Percentiles rank a stretch among this genome's conserved stretches.
Evolutionary conservation across 495 filamentous ascomycete species (phyloP).

Genomic region (Lentithecium fluviatile): DNA sequence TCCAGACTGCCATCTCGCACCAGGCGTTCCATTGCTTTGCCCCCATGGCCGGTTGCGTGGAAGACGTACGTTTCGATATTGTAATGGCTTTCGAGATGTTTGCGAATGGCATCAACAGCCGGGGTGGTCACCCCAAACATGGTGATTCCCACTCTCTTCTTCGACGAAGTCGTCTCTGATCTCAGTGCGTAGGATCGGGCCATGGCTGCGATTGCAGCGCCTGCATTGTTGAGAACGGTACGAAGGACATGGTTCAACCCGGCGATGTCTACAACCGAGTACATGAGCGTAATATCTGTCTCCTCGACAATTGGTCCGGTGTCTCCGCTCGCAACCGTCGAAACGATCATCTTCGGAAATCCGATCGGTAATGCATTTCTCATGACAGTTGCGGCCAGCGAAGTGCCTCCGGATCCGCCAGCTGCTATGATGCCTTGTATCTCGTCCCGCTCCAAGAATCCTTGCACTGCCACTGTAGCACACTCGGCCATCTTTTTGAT

Average conservation of each 20-base stretch:
- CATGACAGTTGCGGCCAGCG: constrained; percentile 58
- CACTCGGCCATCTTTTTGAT: constrained; percentile 52
- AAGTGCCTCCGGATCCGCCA: constrained; percentile 61
- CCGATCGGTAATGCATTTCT: constrained; percentile 57
- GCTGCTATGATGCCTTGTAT: constrained; percentile 58
- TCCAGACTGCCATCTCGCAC: constrained; percentile 54
- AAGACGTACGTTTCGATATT: constrained; percentile 62
- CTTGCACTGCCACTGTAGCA: constrained; percentile 41
- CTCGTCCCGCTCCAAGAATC: constrained; percentile 37
- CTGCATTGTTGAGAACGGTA: constrained; percentile 60
- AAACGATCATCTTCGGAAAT: constrained; percentile 68
- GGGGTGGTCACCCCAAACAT: constrained; percentile 78
- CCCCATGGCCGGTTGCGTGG: constrained; percentile 67
- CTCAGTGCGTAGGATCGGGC: constrained; percentile 47
- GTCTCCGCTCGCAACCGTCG: constrained; percentile 64
- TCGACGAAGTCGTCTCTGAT: constrained; percentile 22
- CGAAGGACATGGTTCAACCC: constrained; percentile 59
- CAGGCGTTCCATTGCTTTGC: constrained; percentile 65
- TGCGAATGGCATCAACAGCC: constrained; percentile 51
- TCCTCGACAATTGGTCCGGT: constrained; percentile 59
- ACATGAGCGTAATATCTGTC: constrained; percentile 68
- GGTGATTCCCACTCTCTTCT: constrained; percentile 58
- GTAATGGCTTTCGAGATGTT: constrained; percentile 45
- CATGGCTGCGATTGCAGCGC: constrained; percentile 58
- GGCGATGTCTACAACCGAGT: constrained; percentile 67